Evolutionary conservation across 345 rosid genomes (phyloP).

Genomic region (Populus nigra): DNA sequence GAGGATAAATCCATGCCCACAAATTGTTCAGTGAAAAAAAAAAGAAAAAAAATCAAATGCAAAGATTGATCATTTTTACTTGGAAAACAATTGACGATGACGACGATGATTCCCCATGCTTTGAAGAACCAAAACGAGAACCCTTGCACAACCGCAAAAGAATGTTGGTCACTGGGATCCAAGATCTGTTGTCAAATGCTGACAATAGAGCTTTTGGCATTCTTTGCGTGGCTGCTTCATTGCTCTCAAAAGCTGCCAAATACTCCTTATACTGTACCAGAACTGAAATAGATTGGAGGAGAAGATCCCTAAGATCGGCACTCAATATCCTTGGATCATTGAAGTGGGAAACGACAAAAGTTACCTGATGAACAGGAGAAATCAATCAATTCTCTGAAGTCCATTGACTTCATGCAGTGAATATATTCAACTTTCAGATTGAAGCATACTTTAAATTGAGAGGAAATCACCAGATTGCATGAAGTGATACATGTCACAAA

Average conservation of each 20-base stretch:
- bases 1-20: conserved; percentile 4
- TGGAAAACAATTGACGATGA: conserved; percentile 72
- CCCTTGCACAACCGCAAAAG: conserved; percentile 85
- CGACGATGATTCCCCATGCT: conserved; percentile 78
- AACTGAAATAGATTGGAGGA: conserved; percentile 92
- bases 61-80: conserved; percentile 39
- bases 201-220: conserved; percentile 76
- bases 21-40: conserved; percentile 6
- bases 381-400: background rate
- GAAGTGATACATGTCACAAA: background rate
- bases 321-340: conserved; percentile 83
- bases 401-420: background rate
- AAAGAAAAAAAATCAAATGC: background rate
- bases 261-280: conserved; percentile 86
- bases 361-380: conserved; percentile 53
- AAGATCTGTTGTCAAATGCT: conserved; percentile 92
- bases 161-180: conserved; percentile 93
- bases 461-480: background rate
- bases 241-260: conserved; percentile 78
- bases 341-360: conserved; percentile 87
- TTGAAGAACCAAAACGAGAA: conserved; percentile 74
- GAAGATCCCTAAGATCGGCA: conserved; percentile 86
- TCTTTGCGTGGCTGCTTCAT: conserved; percentile 70
- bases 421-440: background rate
- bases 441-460: background rate